phyloP scores from a whole-genome alignment of 805 yeast genomes.

The Priceomyces fermenticarens region DNA sequence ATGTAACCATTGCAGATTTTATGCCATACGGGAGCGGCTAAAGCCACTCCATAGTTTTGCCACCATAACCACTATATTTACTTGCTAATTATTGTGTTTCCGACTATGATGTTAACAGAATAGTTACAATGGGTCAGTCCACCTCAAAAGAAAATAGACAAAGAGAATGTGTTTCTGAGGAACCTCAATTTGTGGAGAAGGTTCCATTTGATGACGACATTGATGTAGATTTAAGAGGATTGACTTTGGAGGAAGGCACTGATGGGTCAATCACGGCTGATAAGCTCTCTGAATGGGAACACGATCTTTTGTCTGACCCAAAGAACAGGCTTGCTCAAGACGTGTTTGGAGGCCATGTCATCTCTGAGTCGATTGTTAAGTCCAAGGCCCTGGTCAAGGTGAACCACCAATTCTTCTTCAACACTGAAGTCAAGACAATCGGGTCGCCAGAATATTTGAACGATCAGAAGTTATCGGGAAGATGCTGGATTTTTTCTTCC shows the following conservation, averaged over 20 bases:
- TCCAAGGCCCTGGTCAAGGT: conserved; percentile 18
- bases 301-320: conserved; percentile 40
- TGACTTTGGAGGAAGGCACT: conserved; percentile 9
- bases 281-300: conserved; percentile 44
- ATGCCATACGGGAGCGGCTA: too few species aligned
- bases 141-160: neutral
- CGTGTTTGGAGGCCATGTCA: conserved; percentile 49
- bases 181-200: neutral
- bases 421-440: conserved; percentile 30
- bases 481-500: conserved; percentile 90
- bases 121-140: neutral
- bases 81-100: too few species aligned
- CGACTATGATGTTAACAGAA: too few species aligned
- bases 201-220: neutral
- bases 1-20: too few species aligned
- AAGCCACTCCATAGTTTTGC: too few species aligned
- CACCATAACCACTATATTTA: too few species aligned
- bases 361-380: conserved; percentile 41
- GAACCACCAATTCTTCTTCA: conserved; percentile 33
- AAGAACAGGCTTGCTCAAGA: conserved; percentile 53
- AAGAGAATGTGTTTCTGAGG: neutral
- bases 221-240: conserved; percentile 12
- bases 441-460: conserved; percentile 35
- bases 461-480: conserved; percentile 72
- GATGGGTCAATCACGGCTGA: conserved; percentile 23